These are phyloP conservation scores for Chytridium lagenaria DNA, from an alignment of 371 early-diverging fungal species.

Conservation along the genomic window DNA sequence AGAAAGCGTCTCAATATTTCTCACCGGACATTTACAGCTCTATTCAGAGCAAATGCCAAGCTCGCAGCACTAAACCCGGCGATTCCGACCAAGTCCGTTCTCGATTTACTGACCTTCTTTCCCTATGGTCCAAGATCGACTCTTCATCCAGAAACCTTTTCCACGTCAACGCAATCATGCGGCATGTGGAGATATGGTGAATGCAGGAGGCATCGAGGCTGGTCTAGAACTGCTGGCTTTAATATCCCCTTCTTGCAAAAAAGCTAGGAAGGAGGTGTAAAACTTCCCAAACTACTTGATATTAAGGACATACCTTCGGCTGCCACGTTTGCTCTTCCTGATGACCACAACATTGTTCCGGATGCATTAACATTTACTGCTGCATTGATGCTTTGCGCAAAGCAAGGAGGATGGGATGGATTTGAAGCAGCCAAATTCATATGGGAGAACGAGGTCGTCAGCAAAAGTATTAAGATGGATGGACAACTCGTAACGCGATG, in stretches of 20 bases:
- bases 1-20: background rate
- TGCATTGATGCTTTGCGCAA: background rate
- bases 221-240: background rate
- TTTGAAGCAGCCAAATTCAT: slow-evolving; percentile 4
- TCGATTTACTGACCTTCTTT: background rate
- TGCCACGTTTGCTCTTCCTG: background rate
- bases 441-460: background rate
- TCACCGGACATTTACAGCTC: background rate
- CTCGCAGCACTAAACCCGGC: background rate
- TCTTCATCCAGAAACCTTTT: background rate
- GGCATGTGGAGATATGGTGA: background rate
- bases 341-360: background rate
- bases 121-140: background rate
- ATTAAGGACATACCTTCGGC: background rate
- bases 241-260: background rate
- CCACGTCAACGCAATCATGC: background rate
- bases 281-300: background rate
- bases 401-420: background rate
- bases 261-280: background rate
- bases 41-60: background rate
- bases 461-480: background rate
- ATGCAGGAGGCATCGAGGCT: background rate
- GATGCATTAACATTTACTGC: background rate
- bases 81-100: background rate
- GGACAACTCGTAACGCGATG: background rate